A percentile compares a stretch with the other conserved stretches of the same genome.
Conservation (phyloP, 139 green algal species). For the Coccomyxa sp. region DNA sequence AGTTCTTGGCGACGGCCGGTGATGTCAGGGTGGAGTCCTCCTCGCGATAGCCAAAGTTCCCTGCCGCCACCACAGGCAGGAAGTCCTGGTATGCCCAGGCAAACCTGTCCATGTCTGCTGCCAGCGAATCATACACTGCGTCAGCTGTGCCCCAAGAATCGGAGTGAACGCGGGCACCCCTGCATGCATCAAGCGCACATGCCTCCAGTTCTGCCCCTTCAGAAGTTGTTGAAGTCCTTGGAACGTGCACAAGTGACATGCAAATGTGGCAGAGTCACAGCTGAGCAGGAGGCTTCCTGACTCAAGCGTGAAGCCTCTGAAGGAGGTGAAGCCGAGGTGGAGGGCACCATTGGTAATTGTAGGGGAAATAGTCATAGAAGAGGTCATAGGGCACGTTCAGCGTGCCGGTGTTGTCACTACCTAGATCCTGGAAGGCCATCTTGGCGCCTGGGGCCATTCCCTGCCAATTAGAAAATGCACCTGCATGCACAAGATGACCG, state of each 20-base stretch:
- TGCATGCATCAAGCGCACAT: not conserved
- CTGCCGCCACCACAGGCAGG: constrained; percentile 53
- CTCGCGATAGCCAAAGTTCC: constrained; percentile 55
- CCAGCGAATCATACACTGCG: constrained; percentile 63
- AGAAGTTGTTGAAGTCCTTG: too few relatives aligned
- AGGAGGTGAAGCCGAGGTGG: too few relatives aligned
- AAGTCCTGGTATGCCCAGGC: constrained; percentile 40
- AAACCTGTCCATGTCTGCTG: constrained; percentile 55
- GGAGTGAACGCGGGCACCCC: constrained; percentile 65
- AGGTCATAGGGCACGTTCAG: constrained; percentile 53
- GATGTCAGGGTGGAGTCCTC: constrained; percentile 66
- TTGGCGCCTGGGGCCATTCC: constrained; percentile 77
- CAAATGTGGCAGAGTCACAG: too few relatives aligned
- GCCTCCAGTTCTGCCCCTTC: too few relatives aligned
- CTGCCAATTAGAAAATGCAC: constrained; percentile 28
- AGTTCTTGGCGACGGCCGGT: constrained; percentile 81
- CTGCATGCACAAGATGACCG: not conserved
- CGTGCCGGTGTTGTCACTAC: constrained; percentile 11
- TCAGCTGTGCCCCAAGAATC: constrained; percentile 84
- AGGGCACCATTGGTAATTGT: constrained; percentile 35
- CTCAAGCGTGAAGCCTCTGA: too few relatives aligned
- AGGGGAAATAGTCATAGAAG: constrained; percentile 60
- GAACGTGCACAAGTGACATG: too few relatives aligned
- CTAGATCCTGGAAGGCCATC: constrained; percentile 74
- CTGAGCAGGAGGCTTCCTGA: too few relatives aligned